Evolutionary conservation across 441 rosid species (phyloP).

Genomic region (Hura crepitans): DNA sequence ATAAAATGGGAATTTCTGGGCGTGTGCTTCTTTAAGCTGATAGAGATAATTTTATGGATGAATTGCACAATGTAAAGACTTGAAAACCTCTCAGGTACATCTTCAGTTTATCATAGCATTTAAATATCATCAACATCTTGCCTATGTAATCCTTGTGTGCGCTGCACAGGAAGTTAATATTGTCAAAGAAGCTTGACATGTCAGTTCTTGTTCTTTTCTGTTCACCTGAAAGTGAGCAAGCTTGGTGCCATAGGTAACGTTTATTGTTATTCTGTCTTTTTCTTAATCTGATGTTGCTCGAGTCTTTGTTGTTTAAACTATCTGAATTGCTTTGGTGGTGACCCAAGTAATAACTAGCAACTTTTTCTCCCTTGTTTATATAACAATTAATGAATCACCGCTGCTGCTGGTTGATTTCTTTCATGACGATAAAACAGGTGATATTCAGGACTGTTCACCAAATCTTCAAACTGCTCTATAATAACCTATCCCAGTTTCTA

Average conservation of each 20-base stretch:
- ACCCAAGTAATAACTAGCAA: background rate
- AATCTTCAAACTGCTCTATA: background rate
- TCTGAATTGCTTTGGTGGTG: background rate
- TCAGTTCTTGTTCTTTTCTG: slow-evolving; percentile 73
- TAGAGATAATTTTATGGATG: slow-evolving; percentile 45
- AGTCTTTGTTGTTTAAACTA: background rate
- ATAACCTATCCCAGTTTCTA: background rate
- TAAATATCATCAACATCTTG: background rate
- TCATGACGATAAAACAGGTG: slow-evolving; percentile 74
- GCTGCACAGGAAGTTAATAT: slow-evolving; percentile 58
- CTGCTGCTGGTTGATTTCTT: slow-evolving; percentile 89
- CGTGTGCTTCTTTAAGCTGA: slow-evolving; percentile 54
- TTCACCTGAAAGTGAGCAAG: slow-evolving; percentile 85
- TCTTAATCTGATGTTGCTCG: slow-evolving; percentile 7
- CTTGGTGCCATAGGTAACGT: slow-evolving; percentile 90
- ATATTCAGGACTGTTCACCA: no score
- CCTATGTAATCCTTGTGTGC: slow-evolving; percentile 21
- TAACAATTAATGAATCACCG: slow-evolving; percentile 67
- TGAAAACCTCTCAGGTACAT: slow-evolving; percentile 12
- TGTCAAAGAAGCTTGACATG: slow-evolving; percentile 42
- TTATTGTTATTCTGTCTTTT: no score
- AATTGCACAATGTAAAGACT: slow-evolving; percentile 33
- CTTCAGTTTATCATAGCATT: background rate
- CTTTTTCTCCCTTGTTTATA: background rate
- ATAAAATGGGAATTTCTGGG: slow-evolving; percentile 73